Percentiles rank a stretch among this genome's conserved stretches.
Conservation (phyloP, 2,329 filamentous ascomycete genomes). For the Stemphylium beticola region DNA sequence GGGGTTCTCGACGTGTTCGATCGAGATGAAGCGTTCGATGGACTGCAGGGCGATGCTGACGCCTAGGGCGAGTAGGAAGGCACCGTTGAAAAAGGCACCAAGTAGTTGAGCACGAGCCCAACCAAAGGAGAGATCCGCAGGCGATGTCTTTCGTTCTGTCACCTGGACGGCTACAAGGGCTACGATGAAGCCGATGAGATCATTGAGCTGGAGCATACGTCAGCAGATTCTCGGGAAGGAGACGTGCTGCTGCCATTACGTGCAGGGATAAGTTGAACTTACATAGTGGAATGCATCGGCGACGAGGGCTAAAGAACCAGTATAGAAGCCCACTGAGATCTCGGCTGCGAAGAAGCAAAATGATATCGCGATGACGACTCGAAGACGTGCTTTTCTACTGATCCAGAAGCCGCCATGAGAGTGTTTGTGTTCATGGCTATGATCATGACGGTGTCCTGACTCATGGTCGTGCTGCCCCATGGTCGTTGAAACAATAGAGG, state of each 20-base stretch:
- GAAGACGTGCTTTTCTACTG: slow-evolving; percentile 41
- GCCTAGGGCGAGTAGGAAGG: slow-evolving; percentile 73
- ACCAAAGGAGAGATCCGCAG: slow-evolving; percentile 70
- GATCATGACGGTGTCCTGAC: neutral
- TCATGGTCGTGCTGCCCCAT: slow-evolving; percentile 26
- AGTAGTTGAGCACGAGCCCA: slow-evolving; percentile 77
- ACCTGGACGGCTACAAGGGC: slow-evolving; percentile 68
- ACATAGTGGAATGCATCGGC: slow-evolving; percentile 83
- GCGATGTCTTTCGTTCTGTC: slow-evolving; percentile 61
- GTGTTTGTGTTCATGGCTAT: slow-evolving; percentile 12
- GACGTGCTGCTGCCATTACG: neutral
- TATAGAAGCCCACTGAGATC: slow-evolving; percentile 70
- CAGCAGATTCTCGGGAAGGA: neutral
- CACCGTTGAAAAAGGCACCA: slow-evolving; percentile 81
- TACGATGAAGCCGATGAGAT: slow-evolving; percentile 72
- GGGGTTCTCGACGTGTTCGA: slow-evolving; percentile 66
- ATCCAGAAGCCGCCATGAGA: slow-evolving; percentile 27
- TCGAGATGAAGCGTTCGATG: slow-evolving; percentile 70
- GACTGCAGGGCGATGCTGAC: slow-evolving; percentile 76
- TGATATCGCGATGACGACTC: slow-evolving; percentile 54
- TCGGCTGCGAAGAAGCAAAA: slow-evolving; percentile 56
- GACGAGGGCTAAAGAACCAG: slow-evolving; percentile 72
- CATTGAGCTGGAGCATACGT: slow-evolving; percentile 63
- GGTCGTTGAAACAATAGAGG: neutral
- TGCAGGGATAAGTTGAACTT: slow-evolving; percentile 34